A percentile compares a stretch with the other conserved stretches of the same genome.
phyloP scores from a whole-genome alignment of 2,329 filamentous ascomycete genomes.

The Colletotrichum karsti region DNA sequence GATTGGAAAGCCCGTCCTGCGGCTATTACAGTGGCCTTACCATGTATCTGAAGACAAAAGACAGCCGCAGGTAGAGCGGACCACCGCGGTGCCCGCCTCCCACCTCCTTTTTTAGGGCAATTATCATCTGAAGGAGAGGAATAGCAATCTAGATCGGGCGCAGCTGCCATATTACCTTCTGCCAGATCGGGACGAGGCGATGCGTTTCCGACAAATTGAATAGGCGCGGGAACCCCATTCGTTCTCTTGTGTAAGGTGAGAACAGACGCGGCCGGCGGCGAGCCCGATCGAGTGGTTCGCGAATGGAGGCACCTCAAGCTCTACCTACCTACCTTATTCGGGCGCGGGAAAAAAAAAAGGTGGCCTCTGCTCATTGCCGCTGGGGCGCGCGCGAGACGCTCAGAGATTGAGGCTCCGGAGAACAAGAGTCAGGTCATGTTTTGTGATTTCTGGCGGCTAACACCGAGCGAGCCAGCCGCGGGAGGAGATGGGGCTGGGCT shows the following conservation, averaged over 20 bases:
- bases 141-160: constrained; percentile 10
- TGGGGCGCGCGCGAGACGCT: neutral
- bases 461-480: constrained; percentile 14
- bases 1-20: neutral
- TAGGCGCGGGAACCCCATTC: neutral
- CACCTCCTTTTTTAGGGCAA: constrained; percentile 2
- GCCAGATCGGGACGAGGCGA: constrained; percentile 2
- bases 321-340: no score
- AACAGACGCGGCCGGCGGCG: constrained; percentile 7
- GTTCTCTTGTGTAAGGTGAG: neutral
- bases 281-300: neutral
- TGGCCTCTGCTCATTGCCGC: constrained; percentile 3
- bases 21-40: neutral
- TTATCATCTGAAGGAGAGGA: neutral
- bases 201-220: neutral
- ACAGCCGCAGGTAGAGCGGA: constrained; percentile 5
- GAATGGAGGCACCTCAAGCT: neutral
- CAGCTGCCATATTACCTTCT: constrained; percentile 7
- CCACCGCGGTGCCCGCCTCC: neutral
- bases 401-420: neutral
- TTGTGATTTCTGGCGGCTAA: constrained; percentile 7
- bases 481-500: neutral
- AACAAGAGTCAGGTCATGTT: neutral
- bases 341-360: neutral
- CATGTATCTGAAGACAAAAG: neutral